Percentiles rank a stretch among this genome's conserved stretches.
These are phyloP conservation scores for Zygoascus hellenicus DNA, from an alignment of 1,139 yeast genomes.

Conservation along the genomic window DNA sequence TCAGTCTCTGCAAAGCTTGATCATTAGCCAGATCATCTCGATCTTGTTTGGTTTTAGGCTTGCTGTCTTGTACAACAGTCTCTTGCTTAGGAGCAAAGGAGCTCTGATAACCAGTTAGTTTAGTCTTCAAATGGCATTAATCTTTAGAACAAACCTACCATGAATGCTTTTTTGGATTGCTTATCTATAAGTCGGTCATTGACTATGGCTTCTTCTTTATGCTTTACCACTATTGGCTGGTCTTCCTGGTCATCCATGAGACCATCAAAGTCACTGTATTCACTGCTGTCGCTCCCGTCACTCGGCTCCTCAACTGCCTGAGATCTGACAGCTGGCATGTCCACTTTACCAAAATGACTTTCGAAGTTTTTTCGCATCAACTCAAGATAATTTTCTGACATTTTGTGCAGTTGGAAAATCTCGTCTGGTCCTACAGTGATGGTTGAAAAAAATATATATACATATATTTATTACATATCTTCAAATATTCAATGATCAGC, in stretches of 20 bases:
- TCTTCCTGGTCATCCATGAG: slow-evolving; percentile 14
- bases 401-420: not conserved
- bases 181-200: slow-evolving; percentile 28
- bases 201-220: slow-evolving; percentile 34
- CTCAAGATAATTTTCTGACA: slow-evolving; percentile 14
- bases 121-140: slow-evolving; percentile 22
- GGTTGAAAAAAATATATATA: not conserved
- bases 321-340: slow-evolving; percentile 36
- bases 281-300: slow-evolving; percentile 22
- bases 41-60: slow-evolving; percentile 20
- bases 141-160: slow-evolving; percentile 18
- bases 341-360: slow-evolving; percentile 62
- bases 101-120: slow-evolving; percentile 2
- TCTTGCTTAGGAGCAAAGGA: slow-evolving; percentile 10
- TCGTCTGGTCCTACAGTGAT: not conserved
- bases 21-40: slow-evolving; percentile 57
- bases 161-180: slow-evolving; percentile 40
- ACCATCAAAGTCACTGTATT: slow-evolving; percentile 22
- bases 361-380: slow-evolving; percentile 50
- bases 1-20: slow-evolving; percentile 71
- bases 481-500: slow-evolving; percentile 6
- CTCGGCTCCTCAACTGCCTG: slow-evolving; percentile 17
- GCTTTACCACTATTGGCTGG: slow-evolving; percentile 38
- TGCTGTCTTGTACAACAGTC: not conserved
- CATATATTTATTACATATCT: too few species aligned